Conservation (phyloP, 306 rosid genomes). For the Prunus mume region DNA sequence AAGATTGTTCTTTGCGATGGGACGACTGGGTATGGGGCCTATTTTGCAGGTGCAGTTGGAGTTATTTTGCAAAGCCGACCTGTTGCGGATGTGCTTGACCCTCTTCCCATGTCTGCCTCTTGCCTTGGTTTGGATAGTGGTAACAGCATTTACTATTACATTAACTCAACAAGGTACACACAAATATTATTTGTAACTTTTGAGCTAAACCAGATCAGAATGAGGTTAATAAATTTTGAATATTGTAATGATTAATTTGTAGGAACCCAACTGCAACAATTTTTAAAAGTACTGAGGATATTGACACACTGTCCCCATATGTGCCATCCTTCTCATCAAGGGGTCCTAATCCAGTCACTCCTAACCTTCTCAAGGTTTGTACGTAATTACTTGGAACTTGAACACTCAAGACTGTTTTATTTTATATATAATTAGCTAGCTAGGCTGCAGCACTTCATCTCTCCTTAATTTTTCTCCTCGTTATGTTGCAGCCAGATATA, state of each 20-base stretch:
- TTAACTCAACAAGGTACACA: conserved; percentile 23
- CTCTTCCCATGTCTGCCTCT: not conserved
- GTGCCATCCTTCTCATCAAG: conserved; percentile 42
- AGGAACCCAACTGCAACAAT: conserved; percentile 45
- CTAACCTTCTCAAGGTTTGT: conserved; percentile 36
- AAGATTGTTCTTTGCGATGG: conserved; percentile 13
- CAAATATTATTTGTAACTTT: no score
- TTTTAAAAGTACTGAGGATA: conserved; percentile 21
- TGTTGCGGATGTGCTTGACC: not conserved
- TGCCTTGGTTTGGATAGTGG: conserved; percentile 15
- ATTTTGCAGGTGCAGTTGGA: not conserved
- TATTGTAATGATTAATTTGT: not conserved
- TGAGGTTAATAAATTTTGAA: not conserved
- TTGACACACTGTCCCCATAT: conserved; percentile 33
- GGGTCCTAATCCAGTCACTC: conserved; percentile 46
- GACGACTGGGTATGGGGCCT: not conserved
- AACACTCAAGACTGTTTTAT: no score
- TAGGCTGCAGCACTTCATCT: no score
- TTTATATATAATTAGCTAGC: not conserved
- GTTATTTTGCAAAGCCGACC: conserved; percentile 1
- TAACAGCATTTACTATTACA: conserved; percentile 9
- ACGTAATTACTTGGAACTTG: not conserved
- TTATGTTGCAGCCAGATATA: not conserved
- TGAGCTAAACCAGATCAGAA: no score
- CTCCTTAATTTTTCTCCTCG: not conserved